Base-by-base conservation (phyloP, 192 early-diverging fungal genomes). In the Entophlyctis helioformis region DNA sequence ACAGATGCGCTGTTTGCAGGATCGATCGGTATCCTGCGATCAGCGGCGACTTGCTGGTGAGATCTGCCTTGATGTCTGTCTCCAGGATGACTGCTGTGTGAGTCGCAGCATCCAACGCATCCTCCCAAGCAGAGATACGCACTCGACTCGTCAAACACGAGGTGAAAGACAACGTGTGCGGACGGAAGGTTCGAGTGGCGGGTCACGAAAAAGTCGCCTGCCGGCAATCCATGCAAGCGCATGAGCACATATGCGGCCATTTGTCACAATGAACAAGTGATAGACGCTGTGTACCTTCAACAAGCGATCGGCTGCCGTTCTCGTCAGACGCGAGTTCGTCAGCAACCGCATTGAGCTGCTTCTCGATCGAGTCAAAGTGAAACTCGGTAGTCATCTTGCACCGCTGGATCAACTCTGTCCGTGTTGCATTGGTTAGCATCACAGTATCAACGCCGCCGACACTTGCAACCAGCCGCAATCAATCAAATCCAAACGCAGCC, bases 151-250 rank as follows among this genome's bases (percentile, higher is more conserved):
- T 64, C 66, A 41, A 83, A 66, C 35, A 88, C 62, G 35, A 88
- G 54, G 40, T 86, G 84, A 53, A 86, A 88, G 26, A 82, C 74
- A 2, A 82, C 68, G 45, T 88, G 83, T 18, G 74, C 59, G 39
- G 76, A 52, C 7, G 82, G 81, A 21, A 88, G 33, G 48, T 88
- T 86, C 18, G 82, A 83, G 54, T 88, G 85, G 23, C 66, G 49
- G 12, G 85, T 86, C 15, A 86, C 60, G 35, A 88, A 74, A 53
- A 85, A 82, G 38, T 84, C 78, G 7, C 81, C 78, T 58, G 51
- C 46, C 5, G 38, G 43, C 1, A 70, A 11, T 4, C 51, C 43
- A 11, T 50, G 51, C 29, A 53, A 4, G 29, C 6, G 36, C 16
- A 15, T 3, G 36, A 19, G 7, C 36, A 6, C 15, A 15, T 3